Evolutionary conservation across 164 flowering plant species (phyloP).

Genomic region (Kingdonia uniflora): DNA sequence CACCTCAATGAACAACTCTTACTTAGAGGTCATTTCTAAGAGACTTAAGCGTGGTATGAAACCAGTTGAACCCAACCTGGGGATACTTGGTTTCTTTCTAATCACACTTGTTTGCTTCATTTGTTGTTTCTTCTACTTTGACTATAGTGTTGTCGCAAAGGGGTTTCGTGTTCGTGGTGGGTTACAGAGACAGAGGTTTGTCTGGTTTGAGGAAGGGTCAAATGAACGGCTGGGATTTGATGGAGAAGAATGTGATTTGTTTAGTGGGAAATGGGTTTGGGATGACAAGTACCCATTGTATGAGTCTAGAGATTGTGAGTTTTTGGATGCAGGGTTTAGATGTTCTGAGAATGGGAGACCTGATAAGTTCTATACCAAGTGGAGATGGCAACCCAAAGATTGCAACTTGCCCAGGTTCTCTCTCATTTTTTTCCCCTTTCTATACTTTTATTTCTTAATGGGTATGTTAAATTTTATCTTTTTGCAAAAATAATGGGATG

Average conservation of each 20-base stretch:
- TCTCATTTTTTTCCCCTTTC: not conserved
- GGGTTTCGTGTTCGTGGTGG: conserved; percentile 21
- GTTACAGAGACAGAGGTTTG: conserved; percentile 27
- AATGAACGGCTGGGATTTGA: conserved; percentile 21
- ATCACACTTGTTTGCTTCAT: conserved; percentile 29
- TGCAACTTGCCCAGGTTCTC: conserved; percentile 87
- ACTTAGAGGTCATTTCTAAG: conserved; percentile 25
- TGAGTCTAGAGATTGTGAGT: conserved; percentile 47
- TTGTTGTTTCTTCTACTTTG: conserved; percentile 58
- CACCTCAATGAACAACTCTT: conserved; percentile 13
- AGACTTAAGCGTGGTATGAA: conserved; percentile 37
- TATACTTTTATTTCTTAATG: not conserved
- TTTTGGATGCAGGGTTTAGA: conserved; percentile 69
- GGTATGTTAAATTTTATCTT: too few relatives aligned
- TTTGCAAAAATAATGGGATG: too few relatives aligned
- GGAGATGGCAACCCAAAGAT: conserved; percentile 90
- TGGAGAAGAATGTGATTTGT: conserved; percentile 46
- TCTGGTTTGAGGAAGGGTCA: conserved; percentile 20
- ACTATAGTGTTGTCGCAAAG: conserved; percentile 34
- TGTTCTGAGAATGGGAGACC: conserved; percentile 75
- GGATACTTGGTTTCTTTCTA: conserved; percentile 42
- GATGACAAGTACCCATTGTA: conserved; percentile 72
- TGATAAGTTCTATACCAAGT: conserved; percentile 70
- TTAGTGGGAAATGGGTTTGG: conserved; percentile 82
- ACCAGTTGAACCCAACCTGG: conserved; percentile 42